Conservation (phyloP, 306 rosid genomes). For the Trifolium dubium region DNA sequence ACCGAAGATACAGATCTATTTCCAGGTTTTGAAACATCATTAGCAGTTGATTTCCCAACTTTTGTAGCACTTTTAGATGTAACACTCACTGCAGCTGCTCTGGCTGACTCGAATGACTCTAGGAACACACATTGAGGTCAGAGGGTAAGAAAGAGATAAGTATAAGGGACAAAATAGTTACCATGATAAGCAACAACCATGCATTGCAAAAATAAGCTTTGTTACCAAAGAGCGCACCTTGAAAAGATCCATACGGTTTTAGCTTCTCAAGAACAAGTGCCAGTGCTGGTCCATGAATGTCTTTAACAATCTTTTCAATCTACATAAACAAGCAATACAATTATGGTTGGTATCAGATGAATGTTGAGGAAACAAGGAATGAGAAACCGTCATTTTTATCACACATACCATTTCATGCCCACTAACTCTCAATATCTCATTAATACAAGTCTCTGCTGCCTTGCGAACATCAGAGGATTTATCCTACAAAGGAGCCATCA, state of each 20-base stretch:
- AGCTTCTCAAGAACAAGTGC: conserved; percentile 77
- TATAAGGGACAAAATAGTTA: conserved; percentile 1
- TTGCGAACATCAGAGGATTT: conserved; percentile 99
- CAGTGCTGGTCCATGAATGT: conserved; percentile 84
- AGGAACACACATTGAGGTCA: conserved; percentile 7
- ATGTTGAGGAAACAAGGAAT: conserved; percentile 29
- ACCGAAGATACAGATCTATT: conserved; percentile 73
- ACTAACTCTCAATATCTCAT: conserved; percentile 86
- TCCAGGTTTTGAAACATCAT: conserved; percentile 83
- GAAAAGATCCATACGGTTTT: conserved; percentile 65
- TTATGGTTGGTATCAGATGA: conserved; percentile 30
- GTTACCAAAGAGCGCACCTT: conserved; percentile 56
- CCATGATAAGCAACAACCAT: conserved; percentile 32
- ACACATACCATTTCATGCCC: conserved; percentile 75
- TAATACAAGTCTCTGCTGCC: conserved; percentile 89
- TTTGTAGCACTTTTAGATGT: conserved; percentile 66
- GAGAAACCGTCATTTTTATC: conserved; percentile 4
- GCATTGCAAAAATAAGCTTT: conserved; percentile 28
- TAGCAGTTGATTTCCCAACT: conserved; percentile 72
- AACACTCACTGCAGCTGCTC: conserved; percentile 58
- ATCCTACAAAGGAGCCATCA: conserved; percentile 61
- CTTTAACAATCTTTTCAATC: conserved; percentile 82
- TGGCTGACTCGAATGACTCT: conserved; percentile 72
- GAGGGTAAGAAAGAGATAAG: not conserved
- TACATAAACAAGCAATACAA: conserved; percentile 43